phyloP scores from a whole-genome alignment of 176 grass and related monocot genomes.

The Secale cereale region DNA sequence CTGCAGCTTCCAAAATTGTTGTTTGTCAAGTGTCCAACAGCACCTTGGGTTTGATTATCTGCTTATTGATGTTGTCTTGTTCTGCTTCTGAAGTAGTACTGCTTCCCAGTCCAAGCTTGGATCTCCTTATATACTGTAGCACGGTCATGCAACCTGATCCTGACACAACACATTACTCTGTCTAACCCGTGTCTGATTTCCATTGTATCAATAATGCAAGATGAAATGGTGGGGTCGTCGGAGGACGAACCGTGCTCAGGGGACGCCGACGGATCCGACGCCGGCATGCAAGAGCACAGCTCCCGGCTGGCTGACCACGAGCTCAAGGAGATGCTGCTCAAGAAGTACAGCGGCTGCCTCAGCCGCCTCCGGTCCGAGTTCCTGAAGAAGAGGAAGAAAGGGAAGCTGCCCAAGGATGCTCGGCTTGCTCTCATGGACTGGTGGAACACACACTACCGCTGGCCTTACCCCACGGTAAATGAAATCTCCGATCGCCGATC shows the following conservation, averaged over 20 bases:
- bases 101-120: not conserved
- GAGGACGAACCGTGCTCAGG: slow-evolving; percentile 78
- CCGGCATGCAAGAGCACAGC: slow-evolving; percentile 35
- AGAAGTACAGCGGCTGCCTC: slow-evolving; percentile 92
- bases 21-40: not conserved
- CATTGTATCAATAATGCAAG: slow-evolving; percentile 28
- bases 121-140: not conserved
- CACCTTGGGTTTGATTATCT: not conserved
- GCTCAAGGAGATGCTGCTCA: slow-evolving; percentile 91
- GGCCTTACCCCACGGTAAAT: slow-evolving; percentile 88
- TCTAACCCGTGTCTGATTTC: slow-evolving; percentile 16
- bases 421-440: slow-evolving; percentile 71
- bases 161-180: not conserved
- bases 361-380: slow-evolving; percentile 79
- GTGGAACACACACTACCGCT: slow-evolving; percentile 93
- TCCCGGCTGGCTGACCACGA: slow-evolving; percentile 66
- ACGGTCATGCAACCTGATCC: not conserved
- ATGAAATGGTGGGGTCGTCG: slow-evolving; percentile 71
- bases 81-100: not conserved
- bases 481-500: too few relatives aligned
- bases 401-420: slow-evolving; percentile 88
- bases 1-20: not conserved
- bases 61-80: not conserved
- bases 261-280: slow-evolving; percentile 40
- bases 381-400: slow-evolving; percentile 97